Evolutionary conservation across 2,329 filamentous ascomycete genomes (phyloP), one percentile per base, ranked within the genome.

Genomic region (Colletotrichum shisoi): DNA sequence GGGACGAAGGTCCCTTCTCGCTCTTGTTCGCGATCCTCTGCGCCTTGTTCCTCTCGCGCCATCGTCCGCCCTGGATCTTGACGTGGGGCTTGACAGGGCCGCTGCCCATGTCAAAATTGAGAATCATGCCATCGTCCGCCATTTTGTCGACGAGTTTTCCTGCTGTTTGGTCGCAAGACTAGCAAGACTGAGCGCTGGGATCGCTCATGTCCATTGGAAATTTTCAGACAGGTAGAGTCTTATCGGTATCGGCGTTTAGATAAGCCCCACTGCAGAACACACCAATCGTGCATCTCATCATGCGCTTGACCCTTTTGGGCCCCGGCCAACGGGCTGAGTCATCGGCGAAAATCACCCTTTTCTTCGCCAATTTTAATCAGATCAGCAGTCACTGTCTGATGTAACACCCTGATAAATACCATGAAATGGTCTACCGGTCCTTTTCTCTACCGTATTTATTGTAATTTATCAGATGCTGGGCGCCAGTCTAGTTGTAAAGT

Each of bases 51-150:
- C 95, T 87, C 76, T 97, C 94, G 75, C 91, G 91, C 95, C 95
- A 99, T 73, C 88, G 87, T n/a, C 95, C 95, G 72, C 95, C 95
- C 76, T 91, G 95, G 78, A 96, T 92, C 71, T 84, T 88, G 68
- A 85, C 81, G 61, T 85, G 81, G 6, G 85, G 82, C 68, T 89
- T 84, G 61, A 92, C 76, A 13, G 90, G 85, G 19, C 82, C 85
- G 68, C 92, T 88, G 34, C 87, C 85, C 64, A 97, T 82, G 73
- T 93, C 89, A 76, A 98, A 97, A 74, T 98, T 98, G 76, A 98
- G 83, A 64, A 97, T 86, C 87, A 99, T 91, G 72, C 93, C 93
- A 88, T 96, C 92, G 82, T 98, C 94, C 58, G 92, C 92, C 94
- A 98, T 97, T 68, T 66, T 75, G 67, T 62, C 49, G 69, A 62